phyloP scores from a whole-genome alignment of 106 monocot genomes.

The Dendrobium chrysotoxum region DNA sequence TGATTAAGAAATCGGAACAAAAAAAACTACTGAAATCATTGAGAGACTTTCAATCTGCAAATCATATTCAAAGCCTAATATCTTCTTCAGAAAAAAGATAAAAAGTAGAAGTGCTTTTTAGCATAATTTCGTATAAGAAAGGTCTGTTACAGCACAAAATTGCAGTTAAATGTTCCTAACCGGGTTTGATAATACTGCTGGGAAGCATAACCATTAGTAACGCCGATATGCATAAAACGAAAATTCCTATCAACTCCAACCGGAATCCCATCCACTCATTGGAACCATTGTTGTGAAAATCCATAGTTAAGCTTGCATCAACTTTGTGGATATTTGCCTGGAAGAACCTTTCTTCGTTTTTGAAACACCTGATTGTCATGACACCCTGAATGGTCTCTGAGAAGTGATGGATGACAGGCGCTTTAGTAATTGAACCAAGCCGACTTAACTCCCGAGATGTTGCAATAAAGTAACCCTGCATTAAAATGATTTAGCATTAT shows the following conservation, averaged over 20 bases:
- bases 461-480: conserved; percentile 54
- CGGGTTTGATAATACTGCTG: conserved; percentile 54
- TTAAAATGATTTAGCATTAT: background rate
- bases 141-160: background rate
- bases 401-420: conserved; percentile 85
- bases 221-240: conserved; percentile 49
- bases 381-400: conserved; percentile 66
- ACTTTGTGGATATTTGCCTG: conserved; percentile 46
- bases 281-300: conserved; percentile 69
- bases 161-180: conserved; percentile 17
- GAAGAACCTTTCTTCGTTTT: conserved; percentile 43
- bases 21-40: background rate
- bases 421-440: conserved; percentile 69
- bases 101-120: too few species aligned
- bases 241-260: conserved; percentile 53
- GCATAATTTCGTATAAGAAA: too few species aligned
- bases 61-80: background rate
- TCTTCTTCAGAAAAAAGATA: background rate
- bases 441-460: conserved; percentile 72
- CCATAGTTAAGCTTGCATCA: conserved; percentile 54
- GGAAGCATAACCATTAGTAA: conserved; percentile 59
- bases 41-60: background rate
- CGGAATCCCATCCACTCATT: conserved; percentile 83
- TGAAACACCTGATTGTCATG: conserved; percentile 62
- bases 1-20: background rate